Conservation (phyloP, 768 basidiomycete species). For the Podaxis sp. region DNA sequence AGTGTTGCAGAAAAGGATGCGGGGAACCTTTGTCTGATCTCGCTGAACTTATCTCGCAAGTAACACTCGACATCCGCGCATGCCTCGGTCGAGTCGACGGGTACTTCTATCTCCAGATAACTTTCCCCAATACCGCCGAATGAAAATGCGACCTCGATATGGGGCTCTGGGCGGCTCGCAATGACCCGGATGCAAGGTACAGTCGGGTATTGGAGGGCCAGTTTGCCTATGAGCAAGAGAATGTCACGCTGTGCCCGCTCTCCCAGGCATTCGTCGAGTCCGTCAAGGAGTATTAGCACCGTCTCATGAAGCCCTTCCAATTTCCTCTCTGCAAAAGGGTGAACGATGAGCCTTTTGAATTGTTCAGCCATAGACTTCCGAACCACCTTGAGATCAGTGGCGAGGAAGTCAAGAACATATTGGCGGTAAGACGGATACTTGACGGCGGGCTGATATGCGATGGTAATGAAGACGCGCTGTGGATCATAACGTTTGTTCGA, state of each 20-base stretch:
- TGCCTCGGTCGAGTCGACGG: constrained; percentile 13
- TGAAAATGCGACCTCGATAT: constrained; percentile 19
- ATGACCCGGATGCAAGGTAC: constrained; percentile 26
- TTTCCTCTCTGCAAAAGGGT: constrained; percentile 10
- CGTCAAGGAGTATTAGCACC: too few relatives aligned
- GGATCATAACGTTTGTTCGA: not conserved
- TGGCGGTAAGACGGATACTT: not conserved
- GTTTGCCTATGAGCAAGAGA: constrained; percentile 12
- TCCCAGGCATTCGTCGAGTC: constrained; percentile 14
- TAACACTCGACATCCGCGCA: not conserved
- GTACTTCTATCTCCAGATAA: constrained; percentile 1
- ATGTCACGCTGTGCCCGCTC: constrained; percentile 18
- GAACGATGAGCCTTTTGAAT: constrained; percentile 15
- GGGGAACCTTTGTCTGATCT: constrained; percentile 10
- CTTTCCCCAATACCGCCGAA: not conserved
- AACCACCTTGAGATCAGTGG: constrained; percentile 8
- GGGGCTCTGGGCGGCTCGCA: constrained; percentile 26
- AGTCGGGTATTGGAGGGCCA: not conserved
- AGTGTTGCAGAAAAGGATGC: not conserved
- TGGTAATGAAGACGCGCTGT: constrained; percentile 19
- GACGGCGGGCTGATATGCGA: constrained; percentile 23
- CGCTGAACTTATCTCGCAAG: not conserved
- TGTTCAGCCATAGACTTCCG: constrained; percentile 5
- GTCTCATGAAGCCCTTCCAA: constrained; percentile 27
- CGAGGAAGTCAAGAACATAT: constrained; percentile 10